A percentile compares a stretch with the other conserved stretches of the same genome.
Conservation (phyloP, 495 filamentous ascomycete genomes). For the Apiosordaria backusii region DNA sequence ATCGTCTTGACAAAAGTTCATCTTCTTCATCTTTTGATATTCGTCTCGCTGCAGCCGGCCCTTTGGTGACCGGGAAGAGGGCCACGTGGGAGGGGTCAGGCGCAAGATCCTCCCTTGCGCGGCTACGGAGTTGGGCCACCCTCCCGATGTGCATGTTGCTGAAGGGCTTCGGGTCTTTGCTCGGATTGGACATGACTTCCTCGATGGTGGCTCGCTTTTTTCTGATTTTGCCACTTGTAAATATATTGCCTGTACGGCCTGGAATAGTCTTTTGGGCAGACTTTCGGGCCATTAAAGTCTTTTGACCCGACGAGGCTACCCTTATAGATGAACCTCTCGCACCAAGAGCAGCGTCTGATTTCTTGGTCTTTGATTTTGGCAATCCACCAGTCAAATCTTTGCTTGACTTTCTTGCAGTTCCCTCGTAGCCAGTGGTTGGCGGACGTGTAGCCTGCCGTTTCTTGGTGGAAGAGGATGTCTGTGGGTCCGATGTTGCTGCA, state of each 20-base stretch:
- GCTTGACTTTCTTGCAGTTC: conserved; percentile 26
- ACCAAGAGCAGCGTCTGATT: neutral
- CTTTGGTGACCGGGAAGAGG: conserved; percentile 16
- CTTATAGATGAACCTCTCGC: neutral
- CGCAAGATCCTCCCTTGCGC: conserved; percentile 30
- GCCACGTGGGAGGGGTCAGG: conserved; percentile 17
- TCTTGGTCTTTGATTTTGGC: conserved; percentile 12
- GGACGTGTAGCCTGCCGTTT: conserved; percentile 4
- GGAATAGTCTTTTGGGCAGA: conserved; percentile 24
- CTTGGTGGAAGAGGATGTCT: conserved; percentile 8
- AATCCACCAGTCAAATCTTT: neutral
- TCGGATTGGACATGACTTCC: conserved; percentile 34
- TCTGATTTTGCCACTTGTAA: conserved; percentile 25
- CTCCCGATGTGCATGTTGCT: conserved; percentile 15
- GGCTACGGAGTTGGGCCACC: conserved; percentile 20
- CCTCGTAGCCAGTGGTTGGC: conserved; percentile 29
- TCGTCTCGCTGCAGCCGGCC: conserved; percentile 2
- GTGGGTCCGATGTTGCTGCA: neutral
- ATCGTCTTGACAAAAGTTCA: too few species aligned
- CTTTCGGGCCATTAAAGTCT: conserved; percentile 1
- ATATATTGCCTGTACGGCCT: conserved; percentile 26
- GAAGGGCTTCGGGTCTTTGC: conserved; percentile 34
- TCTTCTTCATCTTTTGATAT: conserved; percentile 1
- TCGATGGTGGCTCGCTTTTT: conserved; percentile 20
- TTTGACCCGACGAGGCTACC: neutral